Base-by-base conservation (phyloP, 75 land plant species). In the Sequoiadendron giganteum region DNA sequence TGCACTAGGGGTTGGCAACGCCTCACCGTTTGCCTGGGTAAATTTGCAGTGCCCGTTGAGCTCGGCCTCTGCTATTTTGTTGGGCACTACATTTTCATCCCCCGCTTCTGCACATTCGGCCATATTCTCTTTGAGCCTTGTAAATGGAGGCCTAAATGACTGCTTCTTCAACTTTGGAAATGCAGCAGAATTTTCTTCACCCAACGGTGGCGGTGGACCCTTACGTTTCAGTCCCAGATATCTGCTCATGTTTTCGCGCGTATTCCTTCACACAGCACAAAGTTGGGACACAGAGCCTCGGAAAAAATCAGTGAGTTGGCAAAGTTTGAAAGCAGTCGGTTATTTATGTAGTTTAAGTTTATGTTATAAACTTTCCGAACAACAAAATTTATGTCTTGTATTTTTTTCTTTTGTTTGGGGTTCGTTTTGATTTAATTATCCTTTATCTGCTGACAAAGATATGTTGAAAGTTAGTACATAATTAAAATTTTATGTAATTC, bases 101-200 rank as follows among this genome's bases (percentile, higher is more conserved):
- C 3, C 30, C 19, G 48, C 8, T 45, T 81, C n/a, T 10, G 0
- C 48, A 21, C n/a, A 42, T 42, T 42, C 48, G 25, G 13, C 28
- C 7, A 39, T 19, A 42, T 43, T 81, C 11, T 81, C 49, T 42
- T 82, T 82, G 3, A 82, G 49, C 3, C 49, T 47, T 47, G 84
- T 11, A 82, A 82, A 82, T 82, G 84, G 84, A 52, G 84, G 84
- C 10, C 84, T 82, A 52, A 82, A 82, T n/a, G 84, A 4, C 30
- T 82, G 84, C 14, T 82, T 82, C 84, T 82, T 82, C 21, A n/a
- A 25, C 84, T 82, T 82, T 28, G 48, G 0, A 28, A 28, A 21
- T 16, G 19, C 32, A 82, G 83, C 32, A n/a, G 84, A 82, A 82
- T 47, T 45, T 11, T 40, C 48, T 45, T 47, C 84, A 34, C 11